A percentile compares a stretch with the other conserved stretches of the same genome.
Evolutionary conservation across 768 basidiomycete species (phyloP).

Genomic region (Lactifluus volemus): DNA sequence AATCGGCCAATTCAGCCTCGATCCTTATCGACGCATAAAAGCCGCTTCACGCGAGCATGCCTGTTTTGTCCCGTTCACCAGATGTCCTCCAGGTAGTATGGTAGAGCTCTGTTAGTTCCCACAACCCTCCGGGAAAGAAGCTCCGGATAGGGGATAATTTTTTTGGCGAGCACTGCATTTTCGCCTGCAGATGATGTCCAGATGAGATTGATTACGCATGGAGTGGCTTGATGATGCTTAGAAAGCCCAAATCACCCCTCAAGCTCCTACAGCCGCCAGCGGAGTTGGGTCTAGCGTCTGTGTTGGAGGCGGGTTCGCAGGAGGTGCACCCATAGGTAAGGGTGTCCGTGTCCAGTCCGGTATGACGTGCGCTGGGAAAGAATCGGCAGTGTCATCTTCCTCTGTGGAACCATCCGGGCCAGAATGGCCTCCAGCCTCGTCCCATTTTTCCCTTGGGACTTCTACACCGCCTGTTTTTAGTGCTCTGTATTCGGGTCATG

Average conservation of each 20-base stretch:
- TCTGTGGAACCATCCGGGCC: constrained; percentile 31
- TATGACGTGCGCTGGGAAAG: constrained; percentile 34
- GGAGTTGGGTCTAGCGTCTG: constrained; percentile 19
- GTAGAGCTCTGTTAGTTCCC: background rate
- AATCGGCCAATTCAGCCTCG: background rate
- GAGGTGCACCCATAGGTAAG: constrained; percentile 55
- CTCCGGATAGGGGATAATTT: background rate
- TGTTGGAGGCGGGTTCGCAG: constrained; percentile 29
- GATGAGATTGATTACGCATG: constrained; percentile 1
- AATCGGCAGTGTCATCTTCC: constrained; percentile 23
- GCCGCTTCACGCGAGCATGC: constrained; percentile 1
- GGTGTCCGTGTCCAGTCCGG: constrained; percentile 78
- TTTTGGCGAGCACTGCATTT: background rate
- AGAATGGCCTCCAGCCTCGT: constrained; percentile 46
- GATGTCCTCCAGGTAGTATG: background rate
- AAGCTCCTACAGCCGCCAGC: constrained; percentile 30
- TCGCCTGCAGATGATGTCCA: background rate
- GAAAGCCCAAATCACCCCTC: constrained; percentile 6
- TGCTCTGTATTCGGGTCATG: constrained; percentile 36
- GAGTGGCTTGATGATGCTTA: background rate
- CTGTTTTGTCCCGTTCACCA: background rate
- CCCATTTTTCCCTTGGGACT: constrained; percentile 78
- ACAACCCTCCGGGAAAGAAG: background rate
- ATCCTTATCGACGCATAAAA: constrained; percentile 1
- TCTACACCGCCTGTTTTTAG: constrained; percentile 84